Evolutionary conservation across 495 filamentous ascomycete genomes (phyloP).

Genomic region (Podospora tetraspora): DNA sequence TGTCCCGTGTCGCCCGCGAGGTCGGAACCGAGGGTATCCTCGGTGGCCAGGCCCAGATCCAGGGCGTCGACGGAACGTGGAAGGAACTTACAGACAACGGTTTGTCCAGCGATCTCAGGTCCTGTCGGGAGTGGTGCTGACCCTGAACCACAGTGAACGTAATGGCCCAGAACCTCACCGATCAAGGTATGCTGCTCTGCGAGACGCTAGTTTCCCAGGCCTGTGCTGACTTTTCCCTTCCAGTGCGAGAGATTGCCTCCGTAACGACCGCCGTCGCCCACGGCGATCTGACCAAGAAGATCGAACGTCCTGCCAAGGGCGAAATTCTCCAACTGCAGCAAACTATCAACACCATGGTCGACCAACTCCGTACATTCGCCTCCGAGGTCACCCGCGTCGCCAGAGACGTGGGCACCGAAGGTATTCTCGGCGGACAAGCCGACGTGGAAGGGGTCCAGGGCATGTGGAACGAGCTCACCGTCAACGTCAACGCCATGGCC

Average conservation of each 20-base stretch:
- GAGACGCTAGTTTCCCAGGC: not conserved
- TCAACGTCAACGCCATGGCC: slow-evolving; percentile 98
- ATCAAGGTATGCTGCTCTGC: slow-evolving; percentile 42
- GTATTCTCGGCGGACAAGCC: slow-evolving; percentile 93
- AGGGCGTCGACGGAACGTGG: slow-evolving; percentile 95
- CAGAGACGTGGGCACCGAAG: slow-evolving; percentile 94
- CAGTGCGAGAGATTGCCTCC: slow-evolving; percentile 91
- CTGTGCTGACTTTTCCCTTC: not conserved
- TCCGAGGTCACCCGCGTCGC: slow-evolving; percentile 96
- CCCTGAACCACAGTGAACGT: slow-evolving; percentile 67
- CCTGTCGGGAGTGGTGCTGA: not conserved
- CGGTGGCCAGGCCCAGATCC: slow-evolving; percentile 93
- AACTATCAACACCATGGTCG: slow-evolving; percentile 99
- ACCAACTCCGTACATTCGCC: slow-evolving; percentile 93
- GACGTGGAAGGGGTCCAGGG: slow-evolving; percentile 81
- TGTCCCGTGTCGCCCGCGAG: slow-evolving; percentile 91
- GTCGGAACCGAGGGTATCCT: slow-evolving; percentile 96
- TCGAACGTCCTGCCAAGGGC: slow-evolving; percentile 86
- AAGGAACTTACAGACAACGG: slow-evolving; percentile 95
- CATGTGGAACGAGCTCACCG: slow-evolving; percentile 94
- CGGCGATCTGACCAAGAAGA: slow-evolving; percentile 93
- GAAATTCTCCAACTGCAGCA: slow-evolving; percentile 96
- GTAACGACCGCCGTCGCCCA: slow-evolving; percentile 96
- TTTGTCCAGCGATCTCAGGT: slow-evolving; percentile 30
- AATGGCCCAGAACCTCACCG: slow-evolving; percentile 75